Evolutionary conservation across 352 stramenopile species (phyloP), one percentile per base, ranked within the genome.

Genomic region (Blastocystis sp.): DNA sequence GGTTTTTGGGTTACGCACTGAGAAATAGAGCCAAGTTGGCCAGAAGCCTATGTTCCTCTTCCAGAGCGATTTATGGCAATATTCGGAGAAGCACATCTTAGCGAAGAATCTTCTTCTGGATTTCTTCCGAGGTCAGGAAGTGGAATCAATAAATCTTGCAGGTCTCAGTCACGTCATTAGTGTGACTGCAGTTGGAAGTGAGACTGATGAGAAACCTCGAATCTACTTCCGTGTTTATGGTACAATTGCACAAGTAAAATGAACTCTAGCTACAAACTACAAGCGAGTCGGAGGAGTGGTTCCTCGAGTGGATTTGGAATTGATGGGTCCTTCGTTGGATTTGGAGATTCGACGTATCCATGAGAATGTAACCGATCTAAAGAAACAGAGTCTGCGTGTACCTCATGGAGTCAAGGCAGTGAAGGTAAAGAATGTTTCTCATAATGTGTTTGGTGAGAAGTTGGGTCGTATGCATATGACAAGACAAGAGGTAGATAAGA

Each of bases 371-470:
- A 90, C 93, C 52, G 95, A 98, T 88, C 88, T 99, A 67, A 95
- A 96, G 90, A 98, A 98, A 91, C 91, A 92, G 2, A 92, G 95
- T 14, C 93, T 95, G 61, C 97, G 32, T 56, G 61, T 78, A 97
- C 91, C 97, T 91, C 75, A 88, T 73, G 83, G 66, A 5, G 88
- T 95, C 61, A 92, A 94, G 67, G 90, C 93, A 29, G 98, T 96
- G 91, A 98, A 98, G 92, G 93, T 97, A 89, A 98, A 98, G 92
- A 97, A 97, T 89, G 96, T 98, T 89, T 95, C 95, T 89, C 96
- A 97, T 86, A 97, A 98, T 89, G 90, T 97, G 65, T 97, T 97
- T 90, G 95, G 96, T 88, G 95, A 98, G 91, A 98, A 96, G 89
- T 90, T 98, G 85, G 96, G 96, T 87, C 93, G 95, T 88, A 93